Percentiles rank a stretch among this genome's conserved stretches.
Conservation (phyloP, 2,329 filamentous ascomycete genomes). For the Eurotiales sp. region DNA sequence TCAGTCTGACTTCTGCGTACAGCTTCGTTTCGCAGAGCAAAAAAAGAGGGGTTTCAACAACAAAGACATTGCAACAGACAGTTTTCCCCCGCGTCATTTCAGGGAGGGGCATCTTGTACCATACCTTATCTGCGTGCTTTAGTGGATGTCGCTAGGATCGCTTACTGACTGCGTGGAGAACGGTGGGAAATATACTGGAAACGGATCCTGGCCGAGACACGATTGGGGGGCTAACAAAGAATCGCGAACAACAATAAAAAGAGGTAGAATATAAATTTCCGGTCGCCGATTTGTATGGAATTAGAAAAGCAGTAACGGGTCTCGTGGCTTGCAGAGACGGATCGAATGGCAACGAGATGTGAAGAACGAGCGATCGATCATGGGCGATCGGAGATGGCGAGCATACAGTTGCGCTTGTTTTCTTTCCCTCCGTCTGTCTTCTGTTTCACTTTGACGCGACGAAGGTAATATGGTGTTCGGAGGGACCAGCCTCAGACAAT, state of each 20-base stretch:
- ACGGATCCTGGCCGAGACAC: conserved; percentile 2
- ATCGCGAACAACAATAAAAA: not conserved
- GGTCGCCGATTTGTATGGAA: not conserved
- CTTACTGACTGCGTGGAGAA: conserved; percentile 5
- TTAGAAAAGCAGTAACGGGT: conserved; percentile 5
- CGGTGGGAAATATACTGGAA: conserved; percentile 1
- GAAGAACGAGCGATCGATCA: conserved; percentile 7
- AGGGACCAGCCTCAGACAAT: conserved; percentile 13
- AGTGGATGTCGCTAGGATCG: conserved; percentile 7
- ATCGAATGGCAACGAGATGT: conserved; percentile 8
- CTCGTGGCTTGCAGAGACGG: conserved; percentile 14
- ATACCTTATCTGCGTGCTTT: conserved; percentile 10
- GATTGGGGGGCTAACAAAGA: conserved; percentile 3
- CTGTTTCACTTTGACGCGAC: not conserved
- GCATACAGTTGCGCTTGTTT: not conserved
- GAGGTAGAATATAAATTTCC: not conserved
- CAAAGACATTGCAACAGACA: conserved; percentile 4
- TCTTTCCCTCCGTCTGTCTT: not conserved
- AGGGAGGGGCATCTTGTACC: conserved; percentile 1
- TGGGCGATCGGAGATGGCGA: not conserved
- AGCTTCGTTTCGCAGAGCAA: not conserved
- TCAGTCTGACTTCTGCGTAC: conserved; percentile 19
- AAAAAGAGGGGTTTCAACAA: too few species aligned
- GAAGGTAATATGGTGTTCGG: conserved; percentile 2
- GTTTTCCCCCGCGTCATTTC: not conserved